These are phyloP conservation scores for Quercus aquifolioides DNA, from an alignment of 306 rosid genomes.

Conservation along the genomic window DNA sequence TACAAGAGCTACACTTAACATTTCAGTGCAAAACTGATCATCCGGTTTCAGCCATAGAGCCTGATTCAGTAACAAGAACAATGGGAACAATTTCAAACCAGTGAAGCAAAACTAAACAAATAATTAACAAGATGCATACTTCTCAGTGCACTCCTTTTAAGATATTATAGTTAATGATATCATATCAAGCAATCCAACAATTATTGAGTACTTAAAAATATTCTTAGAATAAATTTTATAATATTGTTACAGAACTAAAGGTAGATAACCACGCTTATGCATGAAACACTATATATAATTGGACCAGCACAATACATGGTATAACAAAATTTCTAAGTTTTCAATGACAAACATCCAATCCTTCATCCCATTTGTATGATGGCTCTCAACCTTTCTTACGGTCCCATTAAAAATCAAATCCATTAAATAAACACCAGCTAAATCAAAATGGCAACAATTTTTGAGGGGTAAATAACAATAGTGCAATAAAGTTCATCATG, in stretches of 20 bases:
- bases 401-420: background rate
- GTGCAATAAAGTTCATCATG: background rate
- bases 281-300: background rate
- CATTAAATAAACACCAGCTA: background rate
- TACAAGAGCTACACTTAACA: conserved; percentile 70
- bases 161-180: background rate
- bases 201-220: background rate
- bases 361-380: background rate
- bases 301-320: background rate
- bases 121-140: background rate
- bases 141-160: background rate
- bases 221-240: background rate
- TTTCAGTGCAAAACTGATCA: conserved; percentile 91
- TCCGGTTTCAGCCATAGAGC: conserved; percentile 87
- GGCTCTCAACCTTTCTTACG: background rate
- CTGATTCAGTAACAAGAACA: conserved; percentile 39
- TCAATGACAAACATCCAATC: background rate
- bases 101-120: background rate
- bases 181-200: background rate
- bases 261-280: background rate
- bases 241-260: background rate
- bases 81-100: conserved; percentile 18
- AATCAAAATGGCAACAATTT: background rate
- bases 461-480: background rate
- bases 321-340: background rate